Conservation (phyloP, 2,329 filamentous ascomycete genomes). For the Purpureocillium lavendulum region DNA sequence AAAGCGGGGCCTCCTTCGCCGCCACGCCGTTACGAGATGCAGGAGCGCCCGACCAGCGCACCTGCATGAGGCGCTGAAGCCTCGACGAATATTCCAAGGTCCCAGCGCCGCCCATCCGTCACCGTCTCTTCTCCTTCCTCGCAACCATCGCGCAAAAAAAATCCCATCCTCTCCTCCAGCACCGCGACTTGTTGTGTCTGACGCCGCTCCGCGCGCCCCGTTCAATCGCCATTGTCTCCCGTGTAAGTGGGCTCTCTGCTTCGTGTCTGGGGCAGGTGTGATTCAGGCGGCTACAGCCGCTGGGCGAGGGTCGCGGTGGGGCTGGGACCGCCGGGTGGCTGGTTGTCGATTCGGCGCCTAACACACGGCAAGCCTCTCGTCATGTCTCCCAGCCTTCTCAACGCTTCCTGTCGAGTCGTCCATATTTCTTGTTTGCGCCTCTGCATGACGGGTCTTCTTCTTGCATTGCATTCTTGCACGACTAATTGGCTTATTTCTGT, state of each 20-base stretch:
- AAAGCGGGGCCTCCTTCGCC: conserved; percentile 4
- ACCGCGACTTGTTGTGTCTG: no score
- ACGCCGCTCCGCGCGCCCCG: no score
- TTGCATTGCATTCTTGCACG: conserved; percentile 18
- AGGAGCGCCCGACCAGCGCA: conserved; percentile 4
- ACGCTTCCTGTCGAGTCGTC: conserved; percentile 16
- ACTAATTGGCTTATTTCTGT: conserved; percentile 23
- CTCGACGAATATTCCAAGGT: background rate
- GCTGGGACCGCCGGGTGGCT: conserved; percentile 9
- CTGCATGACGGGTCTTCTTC: conserved; percentile 20
- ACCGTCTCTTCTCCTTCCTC: background rate
- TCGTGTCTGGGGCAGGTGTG: background rate
- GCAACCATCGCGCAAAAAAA: background rate
- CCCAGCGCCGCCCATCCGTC: background rate
- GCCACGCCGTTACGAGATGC: conserved; percentile 2
- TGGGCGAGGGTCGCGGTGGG: background rate
- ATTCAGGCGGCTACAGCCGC: background rate
- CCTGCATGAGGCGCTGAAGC: background rate
- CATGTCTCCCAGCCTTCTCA: conserved; percentile 5
- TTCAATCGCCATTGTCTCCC: background rate
- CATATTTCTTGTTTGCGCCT: conserved; percentile 19
- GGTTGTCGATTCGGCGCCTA: background rate
- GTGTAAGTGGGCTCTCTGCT: background rate
- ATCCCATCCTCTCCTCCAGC: background rate
- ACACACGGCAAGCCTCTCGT: no score